Conservation (phyloP, 805 yeast genomes). For the Candida parachauliodes region DNA sequence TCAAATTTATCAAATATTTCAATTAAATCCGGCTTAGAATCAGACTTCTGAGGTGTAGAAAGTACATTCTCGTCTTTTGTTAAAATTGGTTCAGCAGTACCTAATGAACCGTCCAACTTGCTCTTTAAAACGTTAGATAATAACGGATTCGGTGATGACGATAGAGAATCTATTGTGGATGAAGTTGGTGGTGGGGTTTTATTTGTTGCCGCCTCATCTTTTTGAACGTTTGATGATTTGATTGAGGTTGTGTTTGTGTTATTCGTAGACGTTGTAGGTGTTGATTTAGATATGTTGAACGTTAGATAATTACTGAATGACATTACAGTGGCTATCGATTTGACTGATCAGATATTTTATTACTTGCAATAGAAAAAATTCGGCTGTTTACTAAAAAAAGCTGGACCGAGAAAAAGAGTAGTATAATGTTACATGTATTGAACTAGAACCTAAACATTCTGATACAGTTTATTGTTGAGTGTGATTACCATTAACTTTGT, state of each 20-base stretch:
- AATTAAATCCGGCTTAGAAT: slow-evolving; percentile 20
- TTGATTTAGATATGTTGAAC: slow-evolving; percentile 35
- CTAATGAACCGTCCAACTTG: slow-evolving; percentile 1
- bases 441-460: too few relatives aligned
- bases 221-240: slow-evolving; percentile 1
- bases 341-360: too few relatives aligned
- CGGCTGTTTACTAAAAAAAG: too few relatives aligned
- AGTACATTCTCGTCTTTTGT: slow-evolving; percentile 2
- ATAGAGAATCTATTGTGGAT: slow-evolving; percentile 8
- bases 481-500: too few relatives aligned
- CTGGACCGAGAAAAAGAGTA: too few relatives aligned
- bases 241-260: slow-evolving; percentile 26
- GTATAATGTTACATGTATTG: too few relatives aligned
- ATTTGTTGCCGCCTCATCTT: not conserved
- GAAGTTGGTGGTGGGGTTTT: slow-evolving; percentile 5
- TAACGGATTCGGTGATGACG: slow-evolving; percentile 16
- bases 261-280: slow-evolving; percentile 41
- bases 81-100: not conserved
- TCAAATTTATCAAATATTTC: slow-evolving; percentile 36
- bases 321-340: slow-evolving; percentile 17
- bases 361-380: slow-evolving; percentile 5
- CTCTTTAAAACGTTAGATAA: slow-evolving; percentile 13
- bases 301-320: slow-evolving; percentile 24
- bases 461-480: too few relatives aligned
- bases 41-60: not conserved